Evolutionary conservation across 768 basidiomycete species (phyloP).

Genomic region (Neoboletus subvelutipes): DNA sequence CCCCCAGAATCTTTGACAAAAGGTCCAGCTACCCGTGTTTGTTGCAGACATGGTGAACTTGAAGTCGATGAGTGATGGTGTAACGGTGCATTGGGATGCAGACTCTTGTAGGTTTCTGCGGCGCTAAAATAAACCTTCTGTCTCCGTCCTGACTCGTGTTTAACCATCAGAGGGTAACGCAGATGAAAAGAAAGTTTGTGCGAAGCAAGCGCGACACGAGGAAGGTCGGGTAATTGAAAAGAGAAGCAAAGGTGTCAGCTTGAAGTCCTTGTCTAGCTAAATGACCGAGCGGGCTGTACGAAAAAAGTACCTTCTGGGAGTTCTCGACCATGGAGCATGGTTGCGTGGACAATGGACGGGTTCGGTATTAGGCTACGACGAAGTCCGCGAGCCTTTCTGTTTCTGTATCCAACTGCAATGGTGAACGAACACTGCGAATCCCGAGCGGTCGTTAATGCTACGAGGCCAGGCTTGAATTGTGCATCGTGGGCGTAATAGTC

Average conservation of each 20-base stretch:
- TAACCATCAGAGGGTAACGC: neutral
- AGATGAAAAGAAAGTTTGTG: neutral
- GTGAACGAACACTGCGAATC: neutral
- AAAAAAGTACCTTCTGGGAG: neutral
- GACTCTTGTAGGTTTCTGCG: slow-evolving; percentile 3
- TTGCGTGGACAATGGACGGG: neutral
- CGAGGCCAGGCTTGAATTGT: neutral
- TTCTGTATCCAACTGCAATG: neutral
- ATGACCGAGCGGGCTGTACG: neutral
- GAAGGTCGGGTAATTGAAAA: neutral
- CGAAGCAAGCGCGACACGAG: neutral
- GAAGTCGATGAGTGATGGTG: neutral
- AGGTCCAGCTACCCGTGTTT: neutral
- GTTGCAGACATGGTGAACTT: neutral
- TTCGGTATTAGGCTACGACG: neutral
- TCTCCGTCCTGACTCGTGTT: neutral
- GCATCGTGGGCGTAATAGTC: neutral
- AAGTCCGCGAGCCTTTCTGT: neutral
- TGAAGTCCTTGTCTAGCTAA: neutral
- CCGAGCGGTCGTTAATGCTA: neutral
- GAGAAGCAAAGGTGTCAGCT: neutral
- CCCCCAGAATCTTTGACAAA: fast-evolving
- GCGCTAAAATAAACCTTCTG: neutral
- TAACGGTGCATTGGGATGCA: no score
- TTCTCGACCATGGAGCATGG: neutral